Evolutionary conservation across 306 rosid species (phyloP), one percentile per base, ranked within the genome.

Genomic region (Dryas alaskensis): DNA sequence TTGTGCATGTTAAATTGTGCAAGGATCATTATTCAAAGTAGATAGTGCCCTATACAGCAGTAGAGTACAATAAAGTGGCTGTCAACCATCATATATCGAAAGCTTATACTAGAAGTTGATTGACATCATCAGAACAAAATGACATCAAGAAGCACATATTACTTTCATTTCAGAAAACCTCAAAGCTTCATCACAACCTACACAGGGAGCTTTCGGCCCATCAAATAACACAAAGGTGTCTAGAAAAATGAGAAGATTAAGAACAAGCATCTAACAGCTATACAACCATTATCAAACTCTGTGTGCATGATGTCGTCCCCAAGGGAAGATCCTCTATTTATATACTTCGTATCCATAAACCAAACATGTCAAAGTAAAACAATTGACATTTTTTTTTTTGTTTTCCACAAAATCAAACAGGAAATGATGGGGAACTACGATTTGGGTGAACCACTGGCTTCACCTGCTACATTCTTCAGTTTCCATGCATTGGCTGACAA

Each of bases 391-490:
- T 62, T 65, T 64, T 55, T 72, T 65, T 64, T 55, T 72, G 81
- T 27, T 54, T 48, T 42, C 53, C 65, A 67, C 80, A 69, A 46
- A 74, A 11, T 81, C 65, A 72, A 85, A 87, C 84, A 80, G 48
- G 64, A 65, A 64, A 50, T 43, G 46, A 54, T 45, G 52, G 64
- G 22, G 86, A 74, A 61, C 71, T 79, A 31, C 45, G 83, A 84
- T 61, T 65, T 76, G 31, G 86, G 77, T 14, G 92, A 84, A 68
- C 88, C 73, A 17, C 90, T 75, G 46, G 92, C 86, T 61, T 84
- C 81, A 1, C 80, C 90, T 31, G 87, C 77, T 40, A 87, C 83
- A 31, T 70, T 82, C 87, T 88, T 86, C 88, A 70, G 82, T 75
- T 86, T 87, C 76, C 81, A 66, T 54, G 82, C 83, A 57, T 60